Evolutionary conservation across 768 basidiomycete genomes (phyloP).

Genomic region (Russula virescens): DNA sequence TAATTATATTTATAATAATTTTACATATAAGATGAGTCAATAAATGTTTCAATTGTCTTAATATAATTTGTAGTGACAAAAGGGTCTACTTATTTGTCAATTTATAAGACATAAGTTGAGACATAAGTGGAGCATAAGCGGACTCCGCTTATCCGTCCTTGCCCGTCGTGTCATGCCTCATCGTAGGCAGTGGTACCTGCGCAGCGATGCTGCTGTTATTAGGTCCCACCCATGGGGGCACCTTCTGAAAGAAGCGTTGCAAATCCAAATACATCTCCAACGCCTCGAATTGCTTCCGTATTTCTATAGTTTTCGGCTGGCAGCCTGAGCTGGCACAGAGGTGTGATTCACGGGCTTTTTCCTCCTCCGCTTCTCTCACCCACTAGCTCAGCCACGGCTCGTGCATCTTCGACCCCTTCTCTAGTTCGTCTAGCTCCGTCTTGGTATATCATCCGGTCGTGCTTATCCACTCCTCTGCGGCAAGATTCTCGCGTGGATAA

Average conservation of each 20-base stretch:
- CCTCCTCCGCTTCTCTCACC: slow-evolving; percentile 80
- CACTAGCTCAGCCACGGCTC: slow-evolving; percentile 78
- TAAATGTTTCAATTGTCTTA: too few species aligned
- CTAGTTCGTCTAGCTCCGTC: slow-evolving; percentile 79
- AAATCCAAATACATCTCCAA: slow-evolving; percentile 74
- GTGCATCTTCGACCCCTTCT: slow-evolving; percentile 69
- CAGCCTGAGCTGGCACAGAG: too few species aligned
- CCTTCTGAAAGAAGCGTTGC: slow-evolving; percentile 62
- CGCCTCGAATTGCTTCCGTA: slow-evolving; percentile 75
- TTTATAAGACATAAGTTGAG: too few species aligned
- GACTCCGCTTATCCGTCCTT: too few species aligned
- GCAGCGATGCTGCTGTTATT: slow-evolving; percentile 30
- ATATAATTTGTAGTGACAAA: too few species aligned
- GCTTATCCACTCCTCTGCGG: slow-evolving; percentile 52
- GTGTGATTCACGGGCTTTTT: slow-evolving; percentile 64
- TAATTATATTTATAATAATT: too few species aligned
- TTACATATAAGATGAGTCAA: too few species aligned
- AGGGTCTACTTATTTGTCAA: too few species aligned
- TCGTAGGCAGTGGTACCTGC: slow-evolving; percentile 19
- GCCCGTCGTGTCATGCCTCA: too few species aligned
- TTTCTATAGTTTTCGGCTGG: slow-evolving; percentile 78
- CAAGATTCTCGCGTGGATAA: slow-evolving; percentile 68
- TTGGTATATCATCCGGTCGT: slow-evolving; percentile 75
- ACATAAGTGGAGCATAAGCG: too few species aligned
- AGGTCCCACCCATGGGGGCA: slow-evolving; percentile 58